Base-by-base conservation (phyloP, 2,329 filamentous ascomycete species). In the Aspergillus chevalieri region DNA sequence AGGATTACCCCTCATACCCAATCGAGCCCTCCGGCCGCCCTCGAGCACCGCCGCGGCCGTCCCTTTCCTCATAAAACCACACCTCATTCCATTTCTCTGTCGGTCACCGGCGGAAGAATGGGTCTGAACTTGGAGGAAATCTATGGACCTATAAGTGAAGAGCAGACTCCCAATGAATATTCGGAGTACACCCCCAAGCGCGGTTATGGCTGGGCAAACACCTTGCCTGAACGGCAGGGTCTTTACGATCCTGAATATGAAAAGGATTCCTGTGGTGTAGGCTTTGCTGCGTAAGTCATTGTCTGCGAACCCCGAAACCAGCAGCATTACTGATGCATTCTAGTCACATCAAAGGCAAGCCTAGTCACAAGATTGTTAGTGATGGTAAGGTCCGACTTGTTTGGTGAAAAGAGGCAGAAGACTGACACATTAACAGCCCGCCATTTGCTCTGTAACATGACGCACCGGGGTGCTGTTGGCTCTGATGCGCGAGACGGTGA, bases 191-290 rank as follows among this genome's bases (percentile, higher is more conserved):
- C 79, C 67, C 68, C 77, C 54, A 75, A 77, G 56, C 74, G 74
- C 60, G 78, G 84, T 61, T 96, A 92, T 83, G 84, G 89, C 71
- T 97, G 93, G 93, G 93, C 92, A 64, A 89, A 91, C 67, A 87
- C 92, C 68, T 82, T 98, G 64, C 93, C 93, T 66, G 83, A 94
- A 81, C 95, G 95, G 84, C 92, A 97, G 84, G 93, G 92, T 80
- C 83, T 98, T 46, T 98, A 98, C 70, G 91, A 97, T 76, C 93
- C 93, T 56, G 84, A 85, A 70, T 83, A 94, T 57, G 93, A 97
- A 76, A 97, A 97, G 74, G 93, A 98, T 91, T 91, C 93, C 61
- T 98, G 93, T 69, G 93, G 93, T 87, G 93, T 98, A 66, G 93
- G 93, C 71, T 98, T 98, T 74, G 89, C 92, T 74, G 95, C 92